A percentile compares a stretch with the other conserved stretches of the same genome.
phyloP scores from a whole-genome alignment of 2,329 filamentous ascomycete genomes.

The Colletotrichum lupini region DNA sequence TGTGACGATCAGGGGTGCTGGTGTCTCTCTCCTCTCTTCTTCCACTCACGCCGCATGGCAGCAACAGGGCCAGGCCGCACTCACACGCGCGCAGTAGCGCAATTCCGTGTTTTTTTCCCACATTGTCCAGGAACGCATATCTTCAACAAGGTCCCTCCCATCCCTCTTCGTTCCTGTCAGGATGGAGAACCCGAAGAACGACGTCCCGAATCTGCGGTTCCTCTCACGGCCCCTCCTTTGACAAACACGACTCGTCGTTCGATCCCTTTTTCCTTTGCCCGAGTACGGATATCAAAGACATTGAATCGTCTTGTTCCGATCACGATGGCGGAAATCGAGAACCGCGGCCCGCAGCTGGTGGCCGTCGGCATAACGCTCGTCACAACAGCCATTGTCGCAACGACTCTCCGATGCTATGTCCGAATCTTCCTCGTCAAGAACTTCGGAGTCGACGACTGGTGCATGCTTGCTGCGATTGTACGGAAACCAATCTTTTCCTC shows the following conservation, averaged over 20 bases:
- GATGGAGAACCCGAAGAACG: slow-evolving; percentile 18
- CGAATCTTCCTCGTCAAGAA: slow-evolving; percentile 48
- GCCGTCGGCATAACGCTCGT: slow-evolving; percentile 46
- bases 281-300: neutral
- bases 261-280: neutral
- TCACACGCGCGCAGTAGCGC: neutral
- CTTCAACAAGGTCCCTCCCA: slow-evolving; percentile 21
- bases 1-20: slow-evolving; percentile 16
- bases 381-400: slow-evolving; percentile 42
- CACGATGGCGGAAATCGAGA: slow-evolving; percentile 36
- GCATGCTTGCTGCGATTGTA: slow-evolving; percentile 51
- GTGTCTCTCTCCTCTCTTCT: neutral
- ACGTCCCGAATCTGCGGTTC: slow-evolving; percentile 24
- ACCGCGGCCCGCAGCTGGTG: slow-evolving; percentile 47
- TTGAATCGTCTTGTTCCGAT: neutral
- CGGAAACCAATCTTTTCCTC: neutral
- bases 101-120: neutral
- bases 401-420: slow-evolving; percentile 47
- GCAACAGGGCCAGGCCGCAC: neutral
- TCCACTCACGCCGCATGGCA: neutral
- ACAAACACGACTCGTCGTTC: slow-evolving; percentile 8
- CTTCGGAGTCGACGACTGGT: slow-evolving; percentile 53
- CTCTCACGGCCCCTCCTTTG: slow-evolving; percentile 12
- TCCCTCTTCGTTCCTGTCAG: slow-evolving; percentile 6
- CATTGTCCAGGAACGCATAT: slow-evolving; percentile 12